phyloP scores from a whole-genome alignment of 2,329 filamentous ascomycete species.

The Exophiala viscosa region DNA sequence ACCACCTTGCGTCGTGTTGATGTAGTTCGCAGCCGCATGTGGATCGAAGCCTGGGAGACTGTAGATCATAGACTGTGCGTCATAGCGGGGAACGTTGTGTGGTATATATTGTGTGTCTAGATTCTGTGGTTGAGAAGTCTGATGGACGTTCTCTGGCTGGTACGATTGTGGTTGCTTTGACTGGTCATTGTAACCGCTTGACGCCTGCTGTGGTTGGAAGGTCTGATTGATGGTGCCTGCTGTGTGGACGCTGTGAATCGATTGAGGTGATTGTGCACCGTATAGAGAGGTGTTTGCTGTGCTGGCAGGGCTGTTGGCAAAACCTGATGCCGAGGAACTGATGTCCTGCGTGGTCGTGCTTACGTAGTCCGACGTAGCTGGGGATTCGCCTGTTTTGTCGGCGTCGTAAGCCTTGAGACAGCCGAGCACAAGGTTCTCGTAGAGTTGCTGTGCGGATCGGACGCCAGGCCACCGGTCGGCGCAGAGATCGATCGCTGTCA shows the following conservation, averaged over 20 bases:
- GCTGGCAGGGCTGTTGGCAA: conserved; percentile 38
- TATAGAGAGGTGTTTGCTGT: conserved; percentile 36
- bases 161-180: conserved; percentile 1
- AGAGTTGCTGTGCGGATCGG: conserved; percentile 76
- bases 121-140: conserved; percentile 7
- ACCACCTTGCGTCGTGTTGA: conserved; percentile 7
- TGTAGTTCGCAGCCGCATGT: conserved; percentile 7
- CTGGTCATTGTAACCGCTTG: conserved; percentile 19
- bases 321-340: conserved; percentile 25
- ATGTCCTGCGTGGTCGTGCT: conserved; percentile 38
- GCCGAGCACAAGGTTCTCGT: conserved; percentile 77
- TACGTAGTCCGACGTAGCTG: conserved; percentile 38
- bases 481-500: conserved; percentile 75
- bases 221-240: conserved; percentile 28
- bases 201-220: conserved; percentile 25
- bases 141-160: conserved; percentile 2
- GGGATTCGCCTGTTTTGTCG: conserved; percentile 35
- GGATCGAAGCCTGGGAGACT: conserved; percentile 24
- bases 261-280: conserved; percentile 33
- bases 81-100: conserved; percentile 4
- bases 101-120: conserved; percentile 13
- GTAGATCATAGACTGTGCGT: conserved; percentile 18
- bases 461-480: conserved; percentile 91
- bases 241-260: conserved; percentile 28
- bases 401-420: conserved; percentile 84